Evolutionary conservation across 768 basidiomycete genomes (phyloP).

Genomic region (Boletus reticulatus): DNA sequence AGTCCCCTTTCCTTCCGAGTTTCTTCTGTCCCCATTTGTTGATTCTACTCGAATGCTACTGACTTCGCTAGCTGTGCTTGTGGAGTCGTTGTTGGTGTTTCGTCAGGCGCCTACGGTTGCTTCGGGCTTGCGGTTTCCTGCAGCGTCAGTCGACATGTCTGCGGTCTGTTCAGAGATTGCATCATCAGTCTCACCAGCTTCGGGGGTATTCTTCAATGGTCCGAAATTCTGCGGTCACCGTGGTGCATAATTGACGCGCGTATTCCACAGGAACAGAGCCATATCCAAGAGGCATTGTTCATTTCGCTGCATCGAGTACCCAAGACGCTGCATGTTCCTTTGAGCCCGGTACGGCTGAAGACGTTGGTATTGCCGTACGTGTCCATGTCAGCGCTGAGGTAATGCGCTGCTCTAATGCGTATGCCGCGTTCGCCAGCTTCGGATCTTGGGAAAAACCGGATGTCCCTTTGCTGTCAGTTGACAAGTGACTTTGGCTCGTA

Average conservation of each 20-base stretch:
- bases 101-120: neutral
- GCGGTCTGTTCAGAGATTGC: conserved; percentile 21
- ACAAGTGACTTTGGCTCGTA: neutral
- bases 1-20: conserved; percentile 2
- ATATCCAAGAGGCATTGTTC: conserved; percentile 43
- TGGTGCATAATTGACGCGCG: conserved; percentile 7
- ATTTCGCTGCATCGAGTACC: conserved; percentile 50
- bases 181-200: conserved; percentile 16
- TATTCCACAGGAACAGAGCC: conserved; percentile 15
- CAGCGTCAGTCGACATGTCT: conserved; percentile 3
- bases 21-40: neutral
- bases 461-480: conserved; percentile 54
- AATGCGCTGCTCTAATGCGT: neutral
- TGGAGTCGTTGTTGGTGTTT: conserved; percentile 6
- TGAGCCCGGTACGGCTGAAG: conserved; percentile 55
- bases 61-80: conserved; percentile 6
- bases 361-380: conserved; percentile 49
- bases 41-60: conserved; percentile 3
- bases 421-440: conserved; percentile 36
- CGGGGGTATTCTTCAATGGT: conserved; percentile 26
- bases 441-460: conserved; percentile 40
- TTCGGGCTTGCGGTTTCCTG: neutral
- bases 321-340: conserved; percentile 51
- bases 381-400: neutral
- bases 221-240: neutral